These are phyloP conservation scores for Fusarium decemcellulare DNA, from an alignment of 2,329 filamentous ascomycete genomes.

Conservation along the genomic window DNA sequence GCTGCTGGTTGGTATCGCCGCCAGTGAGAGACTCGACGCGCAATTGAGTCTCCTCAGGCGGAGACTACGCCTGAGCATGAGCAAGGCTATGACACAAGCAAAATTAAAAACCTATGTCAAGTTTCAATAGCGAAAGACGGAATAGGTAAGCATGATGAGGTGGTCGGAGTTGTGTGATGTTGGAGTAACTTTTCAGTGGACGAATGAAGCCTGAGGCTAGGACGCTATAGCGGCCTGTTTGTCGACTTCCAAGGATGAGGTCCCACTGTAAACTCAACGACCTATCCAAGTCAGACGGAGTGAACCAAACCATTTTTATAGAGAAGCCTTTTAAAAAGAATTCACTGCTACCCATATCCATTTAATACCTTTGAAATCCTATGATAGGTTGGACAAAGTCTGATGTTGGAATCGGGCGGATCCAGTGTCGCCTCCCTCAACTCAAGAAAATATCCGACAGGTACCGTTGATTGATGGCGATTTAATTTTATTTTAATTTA, in stretches of 20 bases:
- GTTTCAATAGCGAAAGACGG: background rate
- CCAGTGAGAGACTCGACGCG: slow-evolving; percentile 16
- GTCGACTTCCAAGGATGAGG: too few relatives aligned
- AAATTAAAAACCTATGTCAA: background rate
- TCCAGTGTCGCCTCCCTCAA: too few relatives aligned
- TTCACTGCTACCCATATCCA: too few relatives aligned
- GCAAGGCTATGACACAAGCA: slow-evolving; percentile 2
- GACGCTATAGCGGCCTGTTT: slow-evolving; percentile 8
- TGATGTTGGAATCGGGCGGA: too few relatives aligned
- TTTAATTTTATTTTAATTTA: background rate
- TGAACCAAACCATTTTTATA: too few relatives aligned
- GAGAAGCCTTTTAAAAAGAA: too few relatives aligned
- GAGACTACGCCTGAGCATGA: slow-evolving; percentile 47
- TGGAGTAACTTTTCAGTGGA: background rate
- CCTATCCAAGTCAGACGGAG: too few relatives aligned
- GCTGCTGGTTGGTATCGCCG: background rate
- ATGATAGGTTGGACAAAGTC: too few relatives aligned
- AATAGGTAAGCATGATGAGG: background rate
- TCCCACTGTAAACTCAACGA: too few relatives aligned
- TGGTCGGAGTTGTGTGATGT: too few relatives aligned
- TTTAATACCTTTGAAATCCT: too few relatives aligned
- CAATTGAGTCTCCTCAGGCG: slow-evolving; percentile 35
- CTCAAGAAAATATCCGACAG: background rate
- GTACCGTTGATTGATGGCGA: background rate
- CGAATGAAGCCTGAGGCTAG: slow-evolving; percentile 12